Conservation (phyloP, 495 filamentous ascomycete species). For the Hyaloscypha bicolor region DNA sequence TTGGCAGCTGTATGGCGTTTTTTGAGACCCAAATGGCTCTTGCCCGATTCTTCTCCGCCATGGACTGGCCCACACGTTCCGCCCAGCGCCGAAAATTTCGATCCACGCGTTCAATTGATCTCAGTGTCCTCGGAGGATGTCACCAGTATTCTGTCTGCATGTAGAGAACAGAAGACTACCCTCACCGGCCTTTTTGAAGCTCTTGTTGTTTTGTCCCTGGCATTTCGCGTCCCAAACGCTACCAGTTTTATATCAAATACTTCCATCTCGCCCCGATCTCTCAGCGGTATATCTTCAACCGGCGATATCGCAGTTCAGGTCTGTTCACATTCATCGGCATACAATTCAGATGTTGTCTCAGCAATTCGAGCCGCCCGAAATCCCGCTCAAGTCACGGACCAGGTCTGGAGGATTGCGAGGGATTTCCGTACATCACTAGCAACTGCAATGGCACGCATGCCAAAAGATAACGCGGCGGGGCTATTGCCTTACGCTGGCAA, state of each 20-base stretch:
- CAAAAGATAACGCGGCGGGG: conserved; percentile 29
- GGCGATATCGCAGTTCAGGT: conserved; percentile 28
- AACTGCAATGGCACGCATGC: conserved; percentile 20
- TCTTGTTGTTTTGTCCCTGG: conserved; percentile 21
- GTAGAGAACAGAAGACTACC: conserved; percentile 28
- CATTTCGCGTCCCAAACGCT: conserved; percentile 20
- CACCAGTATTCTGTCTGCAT: conserved; percentile 21
- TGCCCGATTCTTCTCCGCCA: not conserved
- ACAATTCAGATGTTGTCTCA: conserved; percentile 15
- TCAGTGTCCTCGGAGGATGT: conserved; percentile 20
- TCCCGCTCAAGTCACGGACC: not conserved
- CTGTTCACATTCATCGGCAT: conserved; percentile 19
- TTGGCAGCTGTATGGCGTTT: conserved; percentile 10
- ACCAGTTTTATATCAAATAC: conserved; percentile 21
- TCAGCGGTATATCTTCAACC: conserved; percentile 23
- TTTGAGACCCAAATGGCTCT: conserved; percentile 8
- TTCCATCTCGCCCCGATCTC: conserved; percentile 20
- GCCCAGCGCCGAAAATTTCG: conserved; percentile 15
- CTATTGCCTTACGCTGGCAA: conserved; percentile 27
- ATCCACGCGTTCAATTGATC: conserved; percentile 28
- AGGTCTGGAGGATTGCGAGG: conserved; percentile 21
- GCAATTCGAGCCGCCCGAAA: conserved; percentile 4
- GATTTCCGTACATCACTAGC: conserved; percentile 18
- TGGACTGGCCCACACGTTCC: conserved; percentile 14
- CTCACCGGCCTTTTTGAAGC: conserved; percentile 35